A percentile compares a stretch with the other conserved stretches of the same genome.
Conservation (phyloP, 148 eudicot species). For the Rhododendron mucronatum region DNA sequence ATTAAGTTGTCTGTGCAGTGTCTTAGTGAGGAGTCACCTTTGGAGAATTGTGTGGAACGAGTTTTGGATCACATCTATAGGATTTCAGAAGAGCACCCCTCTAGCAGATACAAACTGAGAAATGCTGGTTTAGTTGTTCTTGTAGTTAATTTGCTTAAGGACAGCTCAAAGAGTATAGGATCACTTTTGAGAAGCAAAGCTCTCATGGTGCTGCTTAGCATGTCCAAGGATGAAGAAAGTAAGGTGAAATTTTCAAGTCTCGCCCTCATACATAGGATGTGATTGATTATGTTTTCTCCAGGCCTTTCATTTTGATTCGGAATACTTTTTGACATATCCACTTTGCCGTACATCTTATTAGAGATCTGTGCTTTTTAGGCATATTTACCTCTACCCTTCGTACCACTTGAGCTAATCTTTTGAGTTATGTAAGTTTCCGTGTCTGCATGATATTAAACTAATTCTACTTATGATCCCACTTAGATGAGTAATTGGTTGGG, state of each 20-base stretch:
- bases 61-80: constrained; percentile 41
- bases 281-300: not conserved
- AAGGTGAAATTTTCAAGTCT: constrained; percentile 36
- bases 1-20: constrained; percentile 42
- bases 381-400: not conserved
- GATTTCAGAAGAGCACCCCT: constrained; percentile 54
- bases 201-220: constrained; percentile 51
- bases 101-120: constrained; percentile 53
- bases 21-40: constrained; percentile 41
- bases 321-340: not conserved
- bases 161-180: constrained; percentile 33
- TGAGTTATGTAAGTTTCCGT: not conserved
- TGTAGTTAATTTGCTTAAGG: constrained; percentile 37
- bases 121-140: constrained; percentile 45
- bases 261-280: not conserved
- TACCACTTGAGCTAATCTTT: not conserved
- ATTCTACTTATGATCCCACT: constrained; percentile 1
- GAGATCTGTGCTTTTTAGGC: not conserved
- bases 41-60: constrained; percentile 31
- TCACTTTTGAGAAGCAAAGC: constrained; percentile 53
- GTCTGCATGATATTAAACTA: not conserved
- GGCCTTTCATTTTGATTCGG: not conserved
- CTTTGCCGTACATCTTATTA: not conserved
- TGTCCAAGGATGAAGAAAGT: constrained; percentile 65
- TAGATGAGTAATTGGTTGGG: not conserved